Percentiles rank a stretch among this genome's conserved stretches.
Evolutionary conservation across 352 stramenopile genomes (phyloP).

Genomic region (Phytophthora pistaciae): DNA sequence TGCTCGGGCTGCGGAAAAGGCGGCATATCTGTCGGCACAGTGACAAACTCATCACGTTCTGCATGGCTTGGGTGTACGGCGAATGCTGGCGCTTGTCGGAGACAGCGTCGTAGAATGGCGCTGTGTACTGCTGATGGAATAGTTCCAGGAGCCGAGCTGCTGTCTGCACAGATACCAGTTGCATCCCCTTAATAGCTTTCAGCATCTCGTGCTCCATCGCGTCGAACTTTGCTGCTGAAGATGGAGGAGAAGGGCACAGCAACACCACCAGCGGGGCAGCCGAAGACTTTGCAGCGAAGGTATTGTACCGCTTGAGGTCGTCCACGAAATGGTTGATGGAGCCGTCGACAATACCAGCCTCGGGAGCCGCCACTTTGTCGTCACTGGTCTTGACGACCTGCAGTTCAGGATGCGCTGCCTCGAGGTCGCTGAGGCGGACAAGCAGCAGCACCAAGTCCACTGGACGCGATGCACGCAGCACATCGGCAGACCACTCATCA

Average conservation of each 20-base stretch:
- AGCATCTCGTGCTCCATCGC: conserved; percentile 19
- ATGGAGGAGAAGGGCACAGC: conserved; percentile 43
- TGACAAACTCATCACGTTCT: conserved; percentile 54
- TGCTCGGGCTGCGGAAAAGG: conserved; percentile 38
- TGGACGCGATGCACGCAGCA: conserved; percentile 12
- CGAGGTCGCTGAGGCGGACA: conserved; percentile 66
- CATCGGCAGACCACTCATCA: conserved; percentile 34
- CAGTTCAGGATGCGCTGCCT: conserved; percentile 66
- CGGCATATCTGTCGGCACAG: conserved; percentile 63
- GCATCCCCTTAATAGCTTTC: conserved; percentile 25
- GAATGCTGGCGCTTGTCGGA: conserved; percentile 67
- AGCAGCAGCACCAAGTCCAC: conserved; percentile 65
- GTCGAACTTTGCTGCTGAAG: conserved; percentile 18
- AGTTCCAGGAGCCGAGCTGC: conserved; percentile 35
- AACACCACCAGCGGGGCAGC: conserved; percentile 44
- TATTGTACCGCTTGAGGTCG: conserved; percentile 40
- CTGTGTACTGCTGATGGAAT: conserved; percentile 37
- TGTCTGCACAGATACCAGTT: conserved; percentile 37
- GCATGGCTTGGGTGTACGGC: conserved; percentile 75
- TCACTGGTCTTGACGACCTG: neutral
- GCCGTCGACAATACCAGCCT: neutral
- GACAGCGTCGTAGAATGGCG: conserved; percentile 55
- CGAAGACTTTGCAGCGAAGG: neutral
- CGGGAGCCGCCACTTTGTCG: neutral
- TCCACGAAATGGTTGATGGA: conserved; percentile 29